Evolutionary conservation across 768 basidiomycete genomes (phyloP).

Genomic region (Trametes maxima): DNA sequence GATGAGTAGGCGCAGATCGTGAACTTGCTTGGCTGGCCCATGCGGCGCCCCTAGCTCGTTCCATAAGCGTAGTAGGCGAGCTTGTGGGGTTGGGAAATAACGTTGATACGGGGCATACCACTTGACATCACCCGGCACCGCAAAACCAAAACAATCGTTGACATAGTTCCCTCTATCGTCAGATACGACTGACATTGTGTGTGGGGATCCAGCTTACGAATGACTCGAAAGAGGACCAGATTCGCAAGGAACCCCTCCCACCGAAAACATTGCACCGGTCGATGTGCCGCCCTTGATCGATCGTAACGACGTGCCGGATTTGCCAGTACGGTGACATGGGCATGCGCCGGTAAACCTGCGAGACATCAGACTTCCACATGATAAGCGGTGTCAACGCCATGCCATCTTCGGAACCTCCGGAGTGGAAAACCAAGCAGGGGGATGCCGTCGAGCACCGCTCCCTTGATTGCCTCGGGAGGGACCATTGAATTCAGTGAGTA

Average conservation of each 20-base stretch:
- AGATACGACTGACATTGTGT: slow-evolving; percentile 18
- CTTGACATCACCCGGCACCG: slow-evolving; percentile 20
- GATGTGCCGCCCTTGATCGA: slow-evolving; percentile 33
- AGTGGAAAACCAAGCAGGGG: slow-evolving; percentile 12
- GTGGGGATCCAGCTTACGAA: slow-evolving; percentile 43
- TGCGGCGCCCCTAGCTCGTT: slow-evolving; percentile 45
- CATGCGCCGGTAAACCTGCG: slow-evolving; percentile 28
- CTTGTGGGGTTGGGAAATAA: slow-evolving; percentile 37
- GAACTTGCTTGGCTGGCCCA: slow-evolving; percentile 42
- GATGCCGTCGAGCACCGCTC: slow-evolving; percentile 9
- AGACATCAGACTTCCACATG: slow-evolving; percentile 30
- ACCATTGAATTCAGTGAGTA: slow-evolving; percentile 39
- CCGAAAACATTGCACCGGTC: slow-evolving; percentile 41
- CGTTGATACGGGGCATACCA: slow-evolving; percentile 37
- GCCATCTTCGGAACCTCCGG: not conserved
- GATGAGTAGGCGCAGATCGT: slow-evolving; percentile 35
- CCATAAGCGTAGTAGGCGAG: slow-evolving; percentile 40
- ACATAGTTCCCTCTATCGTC: slow-evolving; percentile 30
- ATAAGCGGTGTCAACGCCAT: not conserved
- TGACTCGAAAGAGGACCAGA: slow-evolving; percentile 33
- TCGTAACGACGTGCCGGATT: slow-evolving; percentile 38
- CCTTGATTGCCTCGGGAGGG: not conserved
- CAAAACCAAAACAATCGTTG: slow-evolving; percentile 38
- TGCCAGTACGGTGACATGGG: slow-evolving; percentile 34
- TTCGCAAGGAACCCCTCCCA: slow-evolving; percentile 26